These are phyloP conservation scores for Fraxinus latifolia DNA, from an alignment of 305 asterid species.

Conservation along the genomic window DNA sequence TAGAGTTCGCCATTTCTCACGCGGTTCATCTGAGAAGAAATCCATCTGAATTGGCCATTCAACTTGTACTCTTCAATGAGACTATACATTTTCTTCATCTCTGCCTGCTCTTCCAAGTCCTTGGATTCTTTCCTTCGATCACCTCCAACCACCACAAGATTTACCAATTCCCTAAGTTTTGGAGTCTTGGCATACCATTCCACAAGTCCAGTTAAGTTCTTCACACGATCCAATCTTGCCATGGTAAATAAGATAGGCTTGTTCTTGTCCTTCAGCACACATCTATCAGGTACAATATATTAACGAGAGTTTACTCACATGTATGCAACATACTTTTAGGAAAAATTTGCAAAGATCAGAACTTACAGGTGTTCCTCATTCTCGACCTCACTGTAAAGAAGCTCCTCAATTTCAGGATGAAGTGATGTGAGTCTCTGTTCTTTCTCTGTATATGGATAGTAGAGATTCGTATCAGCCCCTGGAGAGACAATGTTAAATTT, in stretches of 20 bases:
- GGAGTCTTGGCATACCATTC: constrained; percentile 69
- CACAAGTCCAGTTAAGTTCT: constrained; percentile 73
- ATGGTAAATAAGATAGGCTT: constrained; percentile 77
- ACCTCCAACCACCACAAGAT: constrained; percentile 73
- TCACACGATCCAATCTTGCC: constrained; percentile 78
- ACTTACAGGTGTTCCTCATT: constrained; percentile 74
- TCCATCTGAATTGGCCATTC: constrained; percentile 80
- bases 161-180: constrained; percentile 53
- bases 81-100: constrained; percentile 69
- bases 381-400: constrained; percentile 62
- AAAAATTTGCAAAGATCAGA: background rate
- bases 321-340: background rate
- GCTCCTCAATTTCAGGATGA: constrained; percentile 72
- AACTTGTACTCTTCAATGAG: constrained; percentile 57
- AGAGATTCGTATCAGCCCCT: constrained; percentile 63
- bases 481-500: constrained; percentile 82
- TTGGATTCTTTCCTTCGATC: constrained; percentile 70
- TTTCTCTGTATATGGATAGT: constrained; percentile 60
- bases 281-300: constrained; percentile 26
- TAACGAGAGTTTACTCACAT: background rate
- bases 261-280: constrained; percentile 63
- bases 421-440: constrained; percentile 57
- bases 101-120: constrained; percentile 71
- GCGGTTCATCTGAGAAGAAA: constrained; percentile 81
- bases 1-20: constrained; percentile 78